Conservation (phyloP, 2,329 filamentous ascomycete species). For the Arachnomyces sp. region DNA sequence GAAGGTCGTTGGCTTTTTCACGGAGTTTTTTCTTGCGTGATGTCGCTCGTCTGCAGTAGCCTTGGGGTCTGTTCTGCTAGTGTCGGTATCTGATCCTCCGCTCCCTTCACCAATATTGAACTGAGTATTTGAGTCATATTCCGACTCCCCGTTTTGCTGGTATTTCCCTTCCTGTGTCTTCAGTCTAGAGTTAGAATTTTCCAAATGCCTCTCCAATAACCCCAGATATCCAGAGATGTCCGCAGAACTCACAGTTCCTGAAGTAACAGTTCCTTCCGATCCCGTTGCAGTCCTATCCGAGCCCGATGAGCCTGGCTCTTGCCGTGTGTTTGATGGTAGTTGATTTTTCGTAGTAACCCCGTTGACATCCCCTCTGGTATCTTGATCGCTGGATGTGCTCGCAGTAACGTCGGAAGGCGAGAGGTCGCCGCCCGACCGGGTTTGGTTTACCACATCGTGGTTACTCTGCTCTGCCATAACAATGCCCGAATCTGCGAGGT, state of each 20-base stretch:
- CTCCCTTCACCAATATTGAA: conserved; percentile 33
- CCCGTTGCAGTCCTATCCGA: conserved; percentile 9
- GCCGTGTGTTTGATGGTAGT: no score
- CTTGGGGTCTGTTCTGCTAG: conserved; percentile 46
- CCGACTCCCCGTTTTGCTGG: conserved; percentile 33
- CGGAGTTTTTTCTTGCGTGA: conserved; percentile 39
- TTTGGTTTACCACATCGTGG: conserved; percentile 65
- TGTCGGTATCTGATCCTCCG: conserved; percentile 56
- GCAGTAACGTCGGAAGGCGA: conserved; percentile 59
- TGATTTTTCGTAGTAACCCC: conserved; percentile 28
- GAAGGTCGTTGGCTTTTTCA: conserved; percentile 55
- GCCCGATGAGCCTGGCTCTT: conserved; percentile 5
- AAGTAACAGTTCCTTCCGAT: conserved; percentile 18
- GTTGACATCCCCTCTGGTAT: conserved; percentile 44
- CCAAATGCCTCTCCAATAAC: conserved; percentile 12
- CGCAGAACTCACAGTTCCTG: conserved; percentile 23
- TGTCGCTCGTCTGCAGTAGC: conserved; percentile 34
- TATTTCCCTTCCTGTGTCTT: conserved; percentile 22
- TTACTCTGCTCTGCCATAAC: conserved; percentile 65
- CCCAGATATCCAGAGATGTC: conserved; percentile 1
- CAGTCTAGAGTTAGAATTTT: conserved; percentile 15
- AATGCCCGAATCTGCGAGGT: conserved; percentile 44
- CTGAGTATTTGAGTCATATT: conserved; percentile 31
- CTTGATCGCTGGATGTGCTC: conserved; percentile 46
- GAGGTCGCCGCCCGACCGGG: conserved; percentile 56